These are phyloP conservation scores for Cucurbita maxima DNA, from an alignment of 306 rosid genomes.

Conservation along the genomic window DNA sequence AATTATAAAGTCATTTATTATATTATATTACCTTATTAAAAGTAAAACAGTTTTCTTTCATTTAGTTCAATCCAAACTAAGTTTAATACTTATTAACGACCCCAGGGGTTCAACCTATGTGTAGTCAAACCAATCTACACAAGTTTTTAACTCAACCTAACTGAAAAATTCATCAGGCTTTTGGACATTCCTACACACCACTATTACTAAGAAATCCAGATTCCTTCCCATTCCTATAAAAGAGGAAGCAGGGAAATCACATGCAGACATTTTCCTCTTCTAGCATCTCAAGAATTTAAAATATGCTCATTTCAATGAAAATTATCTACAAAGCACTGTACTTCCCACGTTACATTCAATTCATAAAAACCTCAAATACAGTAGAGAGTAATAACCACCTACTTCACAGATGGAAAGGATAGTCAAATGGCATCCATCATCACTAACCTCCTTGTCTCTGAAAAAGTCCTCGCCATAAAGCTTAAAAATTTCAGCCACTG, in stretches of 20 bases:
- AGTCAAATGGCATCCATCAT: neutral
- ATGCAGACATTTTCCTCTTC: neutral
- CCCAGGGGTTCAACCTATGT: neutral
- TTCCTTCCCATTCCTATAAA: neutral
- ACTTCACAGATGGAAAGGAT: neutral
- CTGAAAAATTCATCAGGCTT: neutral
- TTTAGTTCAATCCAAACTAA: neutral
- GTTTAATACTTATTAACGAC: neutral
- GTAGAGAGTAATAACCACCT: neutral
- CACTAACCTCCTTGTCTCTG: slow-evolving; percentile 85
- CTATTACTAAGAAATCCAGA: neutral
- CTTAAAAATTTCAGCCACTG: slow-evolving; percentile 80
- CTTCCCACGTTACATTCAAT: neutral
- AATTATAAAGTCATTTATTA: neutral
- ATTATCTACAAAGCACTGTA: neutral
- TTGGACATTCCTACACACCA: neutral
- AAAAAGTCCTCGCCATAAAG: slow-evolving; percentile 66
- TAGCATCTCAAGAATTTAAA: neutral
- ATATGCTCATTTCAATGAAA: neutral
- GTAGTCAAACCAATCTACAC: neutral
- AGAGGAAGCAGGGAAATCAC: neutral
- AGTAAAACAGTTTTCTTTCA: neutral
- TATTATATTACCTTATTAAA: neutral
- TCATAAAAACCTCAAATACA: neutral
- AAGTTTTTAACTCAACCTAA: neutral